Evolutionary conservation across 2,329 filamentous ascomycete species (phyloP).

Genomic region (Ophiobolus disseminans): DNA sequence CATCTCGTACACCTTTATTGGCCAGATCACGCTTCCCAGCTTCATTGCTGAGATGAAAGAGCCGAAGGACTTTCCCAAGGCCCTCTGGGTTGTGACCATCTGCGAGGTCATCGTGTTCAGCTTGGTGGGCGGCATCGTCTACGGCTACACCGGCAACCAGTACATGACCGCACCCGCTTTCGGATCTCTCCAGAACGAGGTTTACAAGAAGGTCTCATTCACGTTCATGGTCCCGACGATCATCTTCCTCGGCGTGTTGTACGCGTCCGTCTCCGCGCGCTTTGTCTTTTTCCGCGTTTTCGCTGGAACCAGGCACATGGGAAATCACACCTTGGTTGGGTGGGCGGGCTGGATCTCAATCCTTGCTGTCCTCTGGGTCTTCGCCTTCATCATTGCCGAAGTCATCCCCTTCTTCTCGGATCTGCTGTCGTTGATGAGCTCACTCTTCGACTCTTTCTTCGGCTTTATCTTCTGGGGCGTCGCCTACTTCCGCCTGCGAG

Average conservation of each 20-base stretch:
- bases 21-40: slow-evolving; percentile 89
- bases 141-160: slow-evolving; percentile 86
- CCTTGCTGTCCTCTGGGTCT: slow-evolving; percentile 76
- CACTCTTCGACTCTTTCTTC: slow-evolving; percentile 90
- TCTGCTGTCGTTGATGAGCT: slow-evolving; percentile 76
- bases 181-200: slow-evolving; percentile 74
- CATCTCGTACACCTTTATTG: slow-evolving; percentile 95
- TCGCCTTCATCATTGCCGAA: slow-evolving; percentile 91
- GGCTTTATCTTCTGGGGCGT: slow-evolving; percentile 96
- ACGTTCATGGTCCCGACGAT: slow-evolving; percentile 96
- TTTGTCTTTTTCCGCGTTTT: slow-evolving; percentile 94
- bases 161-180: slow-evolving; percentile 91
- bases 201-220: slow-evolving; percentile 88
- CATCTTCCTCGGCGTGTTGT: slow-evolving; percentile 89
- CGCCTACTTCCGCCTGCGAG: slow-evolving; percentile 78
- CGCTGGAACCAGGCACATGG: slow-evolving; percentile 78
- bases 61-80: slow-evolving; percentile 86
- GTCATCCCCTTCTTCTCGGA: slow-evolving; percentile 94
- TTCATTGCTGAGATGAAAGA: slow-evolving; percentile 95
- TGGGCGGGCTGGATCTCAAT: slow-evolving; percentile 83
- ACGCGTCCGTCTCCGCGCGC: slow-evolving; percentile 86
- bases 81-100: slow-evolving; percentile 88
- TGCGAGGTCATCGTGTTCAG: slow-evolving; percentile 87
- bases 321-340: slow-evolving; percentile 78
- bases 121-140: slow-evolving; percentile 79